A percentile compares a stretch with the other conserved stretches of the same genome.
These are phyloP conservation scores for Quercus rubra DNA, from an alignment of 306 rosid species.

Conservation along the genomic window DNA sequence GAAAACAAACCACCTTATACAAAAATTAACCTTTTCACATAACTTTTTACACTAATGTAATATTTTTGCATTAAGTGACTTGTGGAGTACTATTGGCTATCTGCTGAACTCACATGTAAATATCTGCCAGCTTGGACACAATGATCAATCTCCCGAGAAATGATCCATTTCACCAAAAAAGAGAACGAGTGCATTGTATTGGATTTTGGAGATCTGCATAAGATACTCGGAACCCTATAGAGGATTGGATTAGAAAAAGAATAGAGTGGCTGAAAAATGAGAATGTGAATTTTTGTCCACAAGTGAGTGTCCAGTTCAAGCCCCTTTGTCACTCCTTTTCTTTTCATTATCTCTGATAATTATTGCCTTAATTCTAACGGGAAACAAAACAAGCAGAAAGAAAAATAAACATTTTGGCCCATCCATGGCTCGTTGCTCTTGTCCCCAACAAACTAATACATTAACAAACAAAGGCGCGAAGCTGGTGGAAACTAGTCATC, in stretches of 20 bases:
- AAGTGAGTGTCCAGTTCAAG: constrained; percentile 39
- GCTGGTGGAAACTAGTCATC: constrained; percentile 24
- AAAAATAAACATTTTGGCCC: constrained; percentile 43
- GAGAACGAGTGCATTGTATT: background rate
- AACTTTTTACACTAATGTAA: no score
- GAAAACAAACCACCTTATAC: no score
- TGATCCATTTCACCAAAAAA: background rate
- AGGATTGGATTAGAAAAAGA: background rate
- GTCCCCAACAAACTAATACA: constrained; percentile 35
- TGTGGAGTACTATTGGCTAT: no score
- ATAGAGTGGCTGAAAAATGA: constrained; percentile 9
- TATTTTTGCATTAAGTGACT: no score
- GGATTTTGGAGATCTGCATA: background rate
- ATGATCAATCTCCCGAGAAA: background rate
- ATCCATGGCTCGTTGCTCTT: constrained; percentile 51
- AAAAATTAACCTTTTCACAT: no score
- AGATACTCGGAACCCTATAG: background rate
- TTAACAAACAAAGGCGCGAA: constrained; percentile 42
- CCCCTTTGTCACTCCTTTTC: constrained; percentile 32
- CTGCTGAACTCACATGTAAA: background rate
- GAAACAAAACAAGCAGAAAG: constrained; percentile 44
- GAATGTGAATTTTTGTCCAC: constrained; percentile 38
- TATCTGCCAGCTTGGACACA: background rate
- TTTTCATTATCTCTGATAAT: constrained; percentile 38
- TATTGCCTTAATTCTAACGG: background rate